Evolutionary conservation across 1,284 basidiomycete species (phyloP), one percentile per base, ranked within the genome.

Genomic region (Rhodotorula sp.): DNA sequence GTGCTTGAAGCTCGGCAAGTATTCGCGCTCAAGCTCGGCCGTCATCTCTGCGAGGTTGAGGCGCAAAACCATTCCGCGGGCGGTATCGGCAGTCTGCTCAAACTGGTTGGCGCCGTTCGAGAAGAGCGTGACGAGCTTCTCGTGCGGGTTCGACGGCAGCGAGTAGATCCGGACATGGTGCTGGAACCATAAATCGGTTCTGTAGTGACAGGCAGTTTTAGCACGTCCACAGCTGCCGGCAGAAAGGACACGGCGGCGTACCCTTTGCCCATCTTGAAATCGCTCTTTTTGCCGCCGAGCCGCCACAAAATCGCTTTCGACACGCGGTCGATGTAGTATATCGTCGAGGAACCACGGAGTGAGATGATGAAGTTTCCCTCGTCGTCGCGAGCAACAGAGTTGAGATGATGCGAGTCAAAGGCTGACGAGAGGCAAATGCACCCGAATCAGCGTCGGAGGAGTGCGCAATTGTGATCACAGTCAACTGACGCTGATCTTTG

Each of bases 351-450:
- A 60, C 80, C 80, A 15, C 80, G 72, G 2, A 77, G 75, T 1
- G 77, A 78, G 67, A 80, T 66, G n/a, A 81, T 65, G 67, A 77
- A 81, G 71, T 81, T 80, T 56, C 80, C 80, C 20, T 42, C 49
- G 26, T 44, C 51, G 64, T 80, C 79, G 65, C 79, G 79, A 42
- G 78, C 77, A 18, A 81, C 70, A 15, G 77, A 73, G 65, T 81
- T 80, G 70, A 80, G 74, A 69, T 80, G 79, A 15, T 49, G 64
- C 42, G 63, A 53, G 53, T 71, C 68, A 42, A 71, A 60, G 30
- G 63, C 46, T 68, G 62, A 12, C 12, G 37, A 42, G 17, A 7
- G 53, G 60, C 22, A n/a, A 15, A 24, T 22, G 33, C 56, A 26
- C 1, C 49, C 12, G 20, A 44, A 30, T 15, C 6, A 59, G 44